Base-by-base conservation (phyloP, 331 rosid genomes). In the Malus hybrid region DNA sequence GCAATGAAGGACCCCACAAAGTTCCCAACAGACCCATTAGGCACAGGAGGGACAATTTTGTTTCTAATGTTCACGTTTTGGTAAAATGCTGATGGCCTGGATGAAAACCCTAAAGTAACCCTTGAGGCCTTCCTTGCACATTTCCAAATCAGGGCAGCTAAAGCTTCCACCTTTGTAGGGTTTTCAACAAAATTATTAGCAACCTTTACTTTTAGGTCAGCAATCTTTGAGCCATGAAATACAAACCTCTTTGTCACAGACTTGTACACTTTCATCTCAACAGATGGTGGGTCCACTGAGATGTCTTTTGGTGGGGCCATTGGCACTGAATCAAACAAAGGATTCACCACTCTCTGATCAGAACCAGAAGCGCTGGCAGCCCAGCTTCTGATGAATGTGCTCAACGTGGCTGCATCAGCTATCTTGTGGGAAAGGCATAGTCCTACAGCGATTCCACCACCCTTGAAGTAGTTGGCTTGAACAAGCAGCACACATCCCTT, bases 401-500 rank as follows among this genome's bases (percentile, higher is more conserved):
- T 50, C 32, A 73, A 10, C 2, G 87, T 67, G 2, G 67, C 67
- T 1, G 70, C 83, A 16, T 86, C 87, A 60, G 50, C 69, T n/a
- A 86, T 61, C 75, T 83, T 83, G 74, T 83, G 87, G 14, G 85
- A 46, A 10, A 86, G 32, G 67, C 65, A 69, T 0, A 80, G 5
- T 18, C 79, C 83, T 2, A 86, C 20, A 7, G 70, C 83, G 2
- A 74, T 59, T 28, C 83, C 87, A 5, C 89, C 85, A 16, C 83
- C 71, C n/a, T 67, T 36, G 24, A 80, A 86, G 14, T 20, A 69
- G 22, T 73, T 83, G 57, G 52, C 39, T 55, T 76, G 85, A n/a
- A 85, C 78, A n/a, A 22, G 66, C n/a, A 78, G 28, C 3, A 78
- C 33, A 44, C 24, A 18, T 44, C 27, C 65, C 34, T 12, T 32